Evolutionary conservation across 768 basidiomycete species (phyloP), one percentile per base, ranked within the genome.

Genomic region (Leccinum broughii): DNA sequence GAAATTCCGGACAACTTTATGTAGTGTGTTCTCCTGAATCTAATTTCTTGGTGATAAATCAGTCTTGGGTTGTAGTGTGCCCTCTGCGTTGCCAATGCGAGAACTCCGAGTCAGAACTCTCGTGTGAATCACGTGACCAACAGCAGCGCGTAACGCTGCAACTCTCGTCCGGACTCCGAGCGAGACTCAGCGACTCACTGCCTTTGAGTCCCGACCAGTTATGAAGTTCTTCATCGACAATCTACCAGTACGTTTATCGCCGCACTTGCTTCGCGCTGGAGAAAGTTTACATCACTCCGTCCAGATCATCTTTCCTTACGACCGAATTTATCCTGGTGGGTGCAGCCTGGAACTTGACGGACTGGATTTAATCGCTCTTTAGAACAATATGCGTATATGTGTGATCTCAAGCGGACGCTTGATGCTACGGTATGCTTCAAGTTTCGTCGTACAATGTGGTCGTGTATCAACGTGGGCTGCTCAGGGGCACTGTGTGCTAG

Each of bases 361-460:
- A 24, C 39, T 54, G 44, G 49, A 41, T 54, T 53, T 66, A 35
- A 68, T 56, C 41, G 41, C 49, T 41, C 55, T 28, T 35, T 69
- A 94, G 97, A 98, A 71, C 97, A 98, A 87, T 98, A 95, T 87
- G 88, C 92, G 44, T 99, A 99, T 72, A 98, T 99, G 95, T 94
- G 93, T 76, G 97, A 99, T 77, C 83, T 99, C 64, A 99, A 99
- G 76, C 82, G 93, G 67, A 94, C 96, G 2, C 83, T 99, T 17
- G 97, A 99, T 77, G 95, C 95, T 37, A 89, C 92, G 61, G 95
- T 95, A 74, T 62, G 78, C 68, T 50, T 34, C 28, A 37, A 37
- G 37, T 22, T 17, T 9, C 46, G n/a, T 48, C 15, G 44, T 51
- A 35, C 39, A 37, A 30, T 17, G 32, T 53, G 24, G 20, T 9